A percentile compares a stretch with the other conserved stretches of the same genome.
phyloP scores from a whole-genome alignment of 768 basidiomycete species.

The Leucocoprinus sp. region DNA sequence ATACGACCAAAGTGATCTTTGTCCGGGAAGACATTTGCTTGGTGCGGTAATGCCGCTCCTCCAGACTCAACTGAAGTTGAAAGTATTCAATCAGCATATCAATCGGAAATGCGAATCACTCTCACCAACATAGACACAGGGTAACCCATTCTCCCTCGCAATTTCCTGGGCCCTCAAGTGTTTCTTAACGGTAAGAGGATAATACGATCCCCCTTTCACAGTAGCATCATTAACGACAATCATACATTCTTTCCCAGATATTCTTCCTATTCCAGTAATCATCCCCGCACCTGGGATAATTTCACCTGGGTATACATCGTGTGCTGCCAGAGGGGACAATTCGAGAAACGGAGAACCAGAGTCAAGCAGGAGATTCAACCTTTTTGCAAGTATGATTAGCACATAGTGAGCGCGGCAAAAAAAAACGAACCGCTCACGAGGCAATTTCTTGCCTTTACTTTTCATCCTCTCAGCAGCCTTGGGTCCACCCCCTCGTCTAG shows the following conservation, averaged over 20 bases:
- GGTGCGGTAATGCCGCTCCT: conserved; percentile 86
- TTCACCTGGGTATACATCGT: conserved; percentile 74
- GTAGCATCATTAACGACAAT: conserved; percentile 93
- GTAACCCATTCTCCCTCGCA: conserved; percentile 82
- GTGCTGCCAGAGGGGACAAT: conserved; percentile 76
- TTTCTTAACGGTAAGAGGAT: conserved; percentile 92
- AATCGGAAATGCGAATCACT: conserved; percentile 37
- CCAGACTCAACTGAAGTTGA: conserved; percentile 77
- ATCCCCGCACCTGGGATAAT: conserved; percentile 83
- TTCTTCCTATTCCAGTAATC: conserved; percentile 77
- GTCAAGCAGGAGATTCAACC: conserved; percentile 70
- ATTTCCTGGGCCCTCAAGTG: conserved; percentile 92
- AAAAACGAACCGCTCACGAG: conserved; percentile 61
- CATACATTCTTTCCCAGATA: conserved; percentile 78
- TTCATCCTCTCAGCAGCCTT: conserved; percentile 72
- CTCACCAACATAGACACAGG: conserved; percentile 88
- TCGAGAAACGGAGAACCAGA: conserved; percentile 87
- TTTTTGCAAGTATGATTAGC: no score
- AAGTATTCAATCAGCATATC: conserved; percentile 3
- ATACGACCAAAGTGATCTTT: conserved; percentile 94
- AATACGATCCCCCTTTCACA: conserved; percentile 89
- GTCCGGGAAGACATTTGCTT: conserved; percentile 93
- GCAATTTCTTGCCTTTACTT: conserved; percentile 72
- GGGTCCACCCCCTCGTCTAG: conserved; percentile 63
- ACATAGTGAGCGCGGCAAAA: no score